Base-by-base conservation (phyloP, 192 early-diverging fungal species). In the Gamsiella multidivaricata region DNA sequence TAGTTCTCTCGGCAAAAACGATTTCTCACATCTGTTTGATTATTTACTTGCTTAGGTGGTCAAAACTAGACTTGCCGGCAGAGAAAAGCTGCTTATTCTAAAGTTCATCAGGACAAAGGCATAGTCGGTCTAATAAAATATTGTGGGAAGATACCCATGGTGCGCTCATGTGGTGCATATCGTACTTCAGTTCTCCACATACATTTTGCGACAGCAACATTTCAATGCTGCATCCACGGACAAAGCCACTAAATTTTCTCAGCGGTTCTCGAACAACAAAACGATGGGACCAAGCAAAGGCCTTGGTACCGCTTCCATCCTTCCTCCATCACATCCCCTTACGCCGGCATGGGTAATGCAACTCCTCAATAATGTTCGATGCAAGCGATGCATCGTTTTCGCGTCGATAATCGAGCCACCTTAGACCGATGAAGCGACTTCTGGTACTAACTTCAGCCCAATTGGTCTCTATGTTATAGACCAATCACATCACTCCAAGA, bases 51-150 rank as follows among this genome's bases (percentile, higher is more conserved):
- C 6, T 12, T 36, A 84, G 65, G 59, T 88, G 53, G 49, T 81
- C 29, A 57, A 78, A 39, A 65, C 82, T n/a, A 82, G 87, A 15
- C 65, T 84, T 26, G 84, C 87, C 18, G 87, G 87, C 25, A 56
- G 85, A 69, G 87, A 88, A 68, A 87, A 82, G 65, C 70, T 84
- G 28, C 72, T 79, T 34, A 87, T 88, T 29, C 61, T 88, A 32
- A 88, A 87, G 72, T 84, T 88, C 60, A 56, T 71, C 23, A 65
- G 79, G 62, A 22, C 58, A 39, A 22, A 36, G 22, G 14, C 3
- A 20, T 25, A 53, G 23, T 18, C n/a, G n/a, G n/a, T n/a, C n/a
- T n/a, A n/a, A n/a, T n/a, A n/a, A n/a, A n/a, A n/a, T n/a, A n/a
- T n/a, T n/a, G n/a, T n/a, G n/a, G n/a, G n/a, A n/a, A n/a, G n/a